phyloP scores from a whole-genome alignment of 768 basidiomycete species.

The Rhodosporidiobolus sp. region DNA sequence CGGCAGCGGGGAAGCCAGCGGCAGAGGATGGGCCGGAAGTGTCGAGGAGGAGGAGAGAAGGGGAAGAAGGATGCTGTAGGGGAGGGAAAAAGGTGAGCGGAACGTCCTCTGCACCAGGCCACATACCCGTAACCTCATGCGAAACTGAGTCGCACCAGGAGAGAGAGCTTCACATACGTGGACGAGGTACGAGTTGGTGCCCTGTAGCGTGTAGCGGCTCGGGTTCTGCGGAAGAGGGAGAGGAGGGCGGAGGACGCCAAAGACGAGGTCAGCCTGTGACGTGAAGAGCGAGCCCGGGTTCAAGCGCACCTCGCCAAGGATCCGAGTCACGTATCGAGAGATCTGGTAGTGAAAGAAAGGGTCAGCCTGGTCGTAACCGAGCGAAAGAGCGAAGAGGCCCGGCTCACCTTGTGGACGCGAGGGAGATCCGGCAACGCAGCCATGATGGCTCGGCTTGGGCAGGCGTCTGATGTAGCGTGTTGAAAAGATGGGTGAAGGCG shows the following conservation, averaged over 20 bases:
- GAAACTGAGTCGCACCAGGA: neutral
- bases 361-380: neutral
- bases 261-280: neutral
- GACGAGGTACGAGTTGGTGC: conserved; percentile 85
- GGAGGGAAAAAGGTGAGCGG: conserved; percentile 48
- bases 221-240: conserved; percentile 61
- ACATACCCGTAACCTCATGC: too few species aligned
- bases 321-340: conserved; percentile 19
- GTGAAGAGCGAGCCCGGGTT: too few species aligned
- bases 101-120: too few species aligned
- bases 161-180: conserved; percentile 44
- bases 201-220: conserved; percentile 82
- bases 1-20: neutral
- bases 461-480: too few species aligned
- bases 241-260: too few species aligned
- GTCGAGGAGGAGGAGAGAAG: conserved; percentile 63
- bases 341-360: conserved; percentile 1
- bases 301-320: conserved; percentile 27
- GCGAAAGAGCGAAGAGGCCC: neutral
- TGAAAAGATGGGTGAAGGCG: too few species aligned
- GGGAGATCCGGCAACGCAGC: neutral
- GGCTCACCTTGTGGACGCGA: neutral
- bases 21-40: conserved; percentile 67
- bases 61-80: conserved; percentile 19
- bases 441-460: neutral